Evolutionary conservation across 2,329 filamentous ascomycete species (phyloP), one percentile per base, ranked within the genome.

Genomic region (Coniochaeta hoffmannii): DNA sequence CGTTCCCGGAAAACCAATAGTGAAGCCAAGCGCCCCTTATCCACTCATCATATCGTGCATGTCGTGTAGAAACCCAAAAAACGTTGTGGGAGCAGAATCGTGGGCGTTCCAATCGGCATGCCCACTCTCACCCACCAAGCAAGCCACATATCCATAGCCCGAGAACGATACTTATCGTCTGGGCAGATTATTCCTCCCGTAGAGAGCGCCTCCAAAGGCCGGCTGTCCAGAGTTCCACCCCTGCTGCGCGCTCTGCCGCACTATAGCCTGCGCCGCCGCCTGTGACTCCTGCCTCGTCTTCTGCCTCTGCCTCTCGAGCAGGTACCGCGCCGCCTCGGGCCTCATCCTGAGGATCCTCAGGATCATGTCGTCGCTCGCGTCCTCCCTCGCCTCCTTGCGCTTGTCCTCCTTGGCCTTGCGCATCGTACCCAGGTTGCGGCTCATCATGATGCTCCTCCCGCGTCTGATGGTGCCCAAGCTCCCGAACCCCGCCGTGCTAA

Each of bases 321-420:
- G 78, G 71, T 99, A 99, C 32, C 82, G 76, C 51, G 86, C 81
- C 3, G 94, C 94, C 73, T 97, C 94, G 2, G 91, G 90, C 54
- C 94, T 80, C 94, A 99, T 99, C 53, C 94, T 82, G 61, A 99
- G 72, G 61, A 99, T 99, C 19, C 94, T 82, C 64, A 99, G 72
- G 62, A 99, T 97, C 89, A 97, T 97, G 68, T 99, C 94, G 70
- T 99, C 94, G 68, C 88, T 96, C 1, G 94, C 93, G 68, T 97
- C 94, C 1, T 94, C 93, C 68, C 99, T 94, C 1, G 91, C 90
- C 69, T 97, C 93, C 64, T 92, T 91, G 60, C 94, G 81, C 75
- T 96, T 97, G 72, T 96, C 93, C 69, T 96, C 91, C 72, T 97
- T 97, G 38, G 89, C 91, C 67, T 93, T 90, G 63, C 86, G 87